These are phyloP conservation scores for Candida taoyuanica DNA, from an alignment of 805 yeast genomes.

Conservation along the genomic window DNA sequence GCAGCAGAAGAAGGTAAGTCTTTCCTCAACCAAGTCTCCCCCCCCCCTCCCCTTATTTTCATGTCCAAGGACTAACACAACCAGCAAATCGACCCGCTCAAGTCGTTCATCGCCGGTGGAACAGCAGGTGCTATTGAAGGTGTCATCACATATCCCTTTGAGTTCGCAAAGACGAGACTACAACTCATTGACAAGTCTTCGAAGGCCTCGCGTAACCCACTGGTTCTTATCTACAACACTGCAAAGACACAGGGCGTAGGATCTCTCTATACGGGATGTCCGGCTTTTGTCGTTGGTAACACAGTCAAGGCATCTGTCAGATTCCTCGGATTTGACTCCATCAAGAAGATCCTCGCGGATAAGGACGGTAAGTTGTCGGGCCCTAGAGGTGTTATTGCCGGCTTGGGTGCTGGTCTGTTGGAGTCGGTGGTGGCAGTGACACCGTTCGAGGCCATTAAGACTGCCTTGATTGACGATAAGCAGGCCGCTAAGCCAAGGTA, in stretches of 20 bases:
- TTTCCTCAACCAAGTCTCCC: too few species aligned
- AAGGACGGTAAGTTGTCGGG: conserved; percentile 84
- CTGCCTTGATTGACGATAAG: conserved; percentile 92
- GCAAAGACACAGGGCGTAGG: conserved; percentile 74
- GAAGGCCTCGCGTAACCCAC: conserved; percentile 73
- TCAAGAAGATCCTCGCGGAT: conserved; percentile 74
- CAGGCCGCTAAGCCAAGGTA: conserved; percentile 74
- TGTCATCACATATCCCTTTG: conserved; percentile 89
- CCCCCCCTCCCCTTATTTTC: not conserved
- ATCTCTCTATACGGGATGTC: conserved; percentile 89
- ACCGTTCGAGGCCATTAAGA: conserved; percentile 94
- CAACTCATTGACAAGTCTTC: conserved; percentile 71
- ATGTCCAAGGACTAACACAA: not conserved
- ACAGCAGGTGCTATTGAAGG: conserved; percentile 97
- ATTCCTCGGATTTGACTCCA: conserved; percentile 86
- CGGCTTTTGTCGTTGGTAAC: conserved; percentile 93
- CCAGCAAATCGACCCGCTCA: conserved; percentile 56
- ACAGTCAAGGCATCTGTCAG: conserved; percentile 96
- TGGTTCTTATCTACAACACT: conserved; percentile 69
- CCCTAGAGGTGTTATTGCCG: conserved; percentile 89
- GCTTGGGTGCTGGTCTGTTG: conserved; percentile 93
- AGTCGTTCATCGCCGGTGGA: conserved; percentile 93
- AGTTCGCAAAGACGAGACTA: conserved; percentile 90
- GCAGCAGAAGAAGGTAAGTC: conserved; percentile 11
- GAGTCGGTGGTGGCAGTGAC: conserved; percentile 94